Percentiles rank a stretch among this genome's conserved stretches.
Conservation (phyloP, 2,329 filamentous ascomycete species). For the Dothistroma septosporum region DNA sequence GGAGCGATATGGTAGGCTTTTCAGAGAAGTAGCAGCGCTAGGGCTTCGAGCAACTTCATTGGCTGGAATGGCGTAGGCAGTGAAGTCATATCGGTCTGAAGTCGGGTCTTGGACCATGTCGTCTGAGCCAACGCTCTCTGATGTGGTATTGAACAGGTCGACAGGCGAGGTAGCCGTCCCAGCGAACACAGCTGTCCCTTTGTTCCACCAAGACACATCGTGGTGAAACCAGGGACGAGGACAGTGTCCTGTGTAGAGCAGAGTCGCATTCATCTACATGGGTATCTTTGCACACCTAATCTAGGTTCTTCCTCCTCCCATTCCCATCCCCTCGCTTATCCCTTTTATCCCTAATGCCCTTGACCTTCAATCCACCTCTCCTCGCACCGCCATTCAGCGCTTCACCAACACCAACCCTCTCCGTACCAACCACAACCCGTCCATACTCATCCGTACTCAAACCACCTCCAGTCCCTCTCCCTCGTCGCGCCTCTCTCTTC, state of each 20-base stretch:
- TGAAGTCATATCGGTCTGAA: not conserved
- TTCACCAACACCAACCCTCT: slow-evolving; percentile 6
- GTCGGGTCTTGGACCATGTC: not conserved
- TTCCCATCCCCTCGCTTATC: slow-evolving; percentile 35
- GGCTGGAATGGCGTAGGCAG: not conserved
- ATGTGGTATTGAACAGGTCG: too few relatives aligned
- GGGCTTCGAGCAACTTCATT: too few relatives aligned
- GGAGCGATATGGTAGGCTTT: too few relatives aligned
- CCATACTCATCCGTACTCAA: slow-evolving; percentile 24
- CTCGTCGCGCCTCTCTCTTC: not conserved
- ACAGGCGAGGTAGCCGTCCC: not conserved
- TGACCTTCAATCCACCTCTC: slow-evolving; percentile 35
- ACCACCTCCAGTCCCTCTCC: slow-evolving; percentile 4
- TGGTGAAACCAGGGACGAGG: not conserved
- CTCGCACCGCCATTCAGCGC: slow-evolving; percentile 31
- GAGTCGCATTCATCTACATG: not conserved
- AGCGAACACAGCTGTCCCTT: not conserved
- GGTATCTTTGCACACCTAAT: not conserved
- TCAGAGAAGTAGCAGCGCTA: too few relatives aligned
- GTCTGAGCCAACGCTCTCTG: not conserved
- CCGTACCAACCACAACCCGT: slow-evolving; percentile 10
- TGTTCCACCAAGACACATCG: not conserved
- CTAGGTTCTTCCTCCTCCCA: slow-evolving; percentile 25
- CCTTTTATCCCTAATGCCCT: slow-evolving; percentile 35
- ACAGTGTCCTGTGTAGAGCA: not conserved